Conservation (phyloP, 192 early-diverging fungal species). For the Blastocladiella britannica region DNA sequence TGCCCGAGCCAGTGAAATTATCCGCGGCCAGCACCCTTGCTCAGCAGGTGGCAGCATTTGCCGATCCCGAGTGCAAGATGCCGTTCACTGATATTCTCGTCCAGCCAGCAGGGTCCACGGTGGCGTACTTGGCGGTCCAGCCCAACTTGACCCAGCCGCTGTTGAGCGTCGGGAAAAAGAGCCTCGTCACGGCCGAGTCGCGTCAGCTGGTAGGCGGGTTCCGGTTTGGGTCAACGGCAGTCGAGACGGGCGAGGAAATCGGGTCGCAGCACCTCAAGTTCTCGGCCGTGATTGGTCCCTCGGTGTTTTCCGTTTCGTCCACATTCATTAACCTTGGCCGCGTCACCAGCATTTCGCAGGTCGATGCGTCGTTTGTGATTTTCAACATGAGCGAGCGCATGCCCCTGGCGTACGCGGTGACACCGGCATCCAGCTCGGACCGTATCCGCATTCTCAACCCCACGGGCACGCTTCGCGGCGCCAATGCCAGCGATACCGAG, state of each 20-base stretch:
- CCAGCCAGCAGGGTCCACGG: constrained; percentile 16
- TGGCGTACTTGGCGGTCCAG: constrained; percentile 2
- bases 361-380: constrained; percentile 40
- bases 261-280: constrained; percentile 59
- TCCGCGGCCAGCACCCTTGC: constrained; percentile 56
- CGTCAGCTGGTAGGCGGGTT: constrained; percentile 62
- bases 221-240: constrained; percentile 22
- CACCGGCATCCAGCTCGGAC: constrained; percentile 11
- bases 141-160: constrained; percentile 1
- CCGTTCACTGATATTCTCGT: constrained; percentile 25
- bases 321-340: constrained; percentile 45
- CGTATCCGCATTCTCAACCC: background rate
- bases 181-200: constrained; percentile 18
- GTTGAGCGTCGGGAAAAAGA: constrained; percentile 8
- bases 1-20: constrained; percentile 41
- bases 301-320: constrained; percentile 43
- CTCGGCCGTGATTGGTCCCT: constrained; percentile 56
- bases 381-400: constrained; percentile 45
- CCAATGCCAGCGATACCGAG: no score
- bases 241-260: constrained; percentile 1
- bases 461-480: background rate
- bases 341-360: constrained; percentile 18
- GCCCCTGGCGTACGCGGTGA: constrained; percentile 43
- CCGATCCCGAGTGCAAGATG: constrained; percentile 17
- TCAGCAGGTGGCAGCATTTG: constrained; percentile 57